Evolutionary conservation across 1,284 basidiomycete species (phyloP).

Genomic region (Ustilago sp.): DNA sequence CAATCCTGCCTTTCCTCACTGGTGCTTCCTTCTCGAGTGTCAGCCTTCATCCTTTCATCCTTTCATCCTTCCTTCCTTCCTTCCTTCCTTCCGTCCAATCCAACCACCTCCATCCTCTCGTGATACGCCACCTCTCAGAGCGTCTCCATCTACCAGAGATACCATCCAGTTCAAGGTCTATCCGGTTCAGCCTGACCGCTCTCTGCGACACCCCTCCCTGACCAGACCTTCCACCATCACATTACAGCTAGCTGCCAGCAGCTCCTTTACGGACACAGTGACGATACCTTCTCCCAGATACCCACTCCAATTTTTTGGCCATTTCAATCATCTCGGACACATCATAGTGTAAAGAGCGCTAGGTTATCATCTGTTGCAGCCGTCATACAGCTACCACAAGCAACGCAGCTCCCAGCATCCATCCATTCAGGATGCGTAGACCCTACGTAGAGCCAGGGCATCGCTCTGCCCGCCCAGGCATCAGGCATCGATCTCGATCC

Average conservation of each 20-base stretch:
- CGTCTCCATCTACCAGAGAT: constrained; percentile 6
- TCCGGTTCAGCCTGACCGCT: not conserved
- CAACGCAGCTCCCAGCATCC: not conserved
- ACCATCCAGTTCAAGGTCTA: not conserved
- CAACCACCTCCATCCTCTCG: constrained; percentile 2
- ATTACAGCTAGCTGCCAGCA: not conserved
- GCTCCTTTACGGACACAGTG: not conserved
- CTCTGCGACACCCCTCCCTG: not conserved
- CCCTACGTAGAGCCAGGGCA: constrained; percentile 49
- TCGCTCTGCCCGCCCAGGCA: constrained; percentile 45
- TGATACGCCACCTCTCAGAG: not conserved
- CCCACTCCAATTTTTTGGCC: not conserved
- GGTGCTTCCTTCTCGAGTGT: not conserved
- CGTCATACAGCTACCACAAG: not conserved
- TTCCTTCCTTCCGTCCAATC: not conserved
- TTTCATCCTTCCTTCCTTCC: not conserved
- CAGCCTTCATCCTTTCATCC: constrained; percentile 2
- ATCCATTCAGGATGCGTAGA: constrained; percentile 29
- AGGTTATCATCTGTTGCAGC: not conserved
- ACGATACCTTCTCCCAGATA: constrained; percentile 5
- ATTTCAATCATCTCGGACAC: not conserved
- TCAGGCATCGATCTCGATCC: constrained; percentile 42
- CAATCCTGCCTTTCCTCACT: constrained; percentile 1
- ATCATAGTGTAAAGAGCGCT: not conserved
- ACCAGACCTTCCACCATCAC: not conserved